Evolutionary conservation across 2,329 filamentous ascomycete species (phyloP).

Genomic region (Monosporascus sp.): DNA sequence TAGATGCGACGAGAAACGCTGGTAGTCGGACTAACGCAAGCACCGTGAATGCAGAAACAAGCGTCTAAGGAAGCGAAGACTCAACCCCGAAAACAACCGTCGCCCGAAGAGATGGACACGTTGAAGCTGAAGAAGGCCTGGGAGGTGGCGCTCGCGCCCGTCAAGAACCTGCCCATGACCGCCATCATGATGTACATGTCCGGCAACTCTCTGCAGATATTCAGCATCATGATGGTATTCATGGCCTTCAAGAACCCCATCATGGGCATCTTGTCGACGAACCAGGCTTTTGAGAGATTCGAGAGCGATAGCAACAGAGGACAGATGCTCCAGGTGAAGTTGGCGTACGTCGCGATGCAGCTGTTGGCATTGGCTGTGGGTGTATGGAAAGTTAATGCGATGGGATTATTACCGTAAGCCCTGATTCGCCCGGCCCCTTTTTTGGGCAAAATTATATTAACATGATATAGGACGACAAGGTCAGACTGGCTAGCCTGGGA

Average conservation of each 20-base stretch:
- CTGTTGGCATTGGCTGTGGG: slow-evolving; percentile 76
- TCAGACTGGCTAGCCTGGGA: slow-evolving; percentile 99
- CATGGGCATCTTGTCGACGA: slow-evolving; percentile 74
- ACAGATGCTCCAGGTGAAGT: slow-evolving; percentile 76
- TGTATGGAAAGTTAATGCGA: slow-evolving; percentile 93
- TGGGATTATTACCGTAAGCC: slow-evolving; percentile 81
- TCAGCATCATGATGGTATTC: slow-evolving; percentile 99
- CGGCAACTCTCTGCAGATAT: slow-evolving; percentile 95
- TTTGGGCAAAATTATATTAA: slow-evolving; percentile 20
- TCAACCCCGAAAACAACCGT: slow-evolving; percentile 59
- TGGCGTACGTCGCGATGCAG: slow-evolving; percentile 84
- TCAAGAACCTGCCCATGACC: slow-evolving; percentile 96
- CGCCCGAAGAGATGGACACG: slow-evolving; percentile 83
- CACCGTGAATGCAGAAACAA: slow-evolving; percentile 36
- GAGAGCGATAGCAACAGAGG: slow-evolving; percentile 72
- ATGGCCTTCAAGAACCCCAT: slow-evolving; percentile 98
- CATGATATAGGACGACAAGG: slow-evolving; percentile 68
- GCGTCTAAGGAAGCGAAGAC: slow-evolving; percentile 43
- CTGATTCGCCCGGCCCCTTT: no score
- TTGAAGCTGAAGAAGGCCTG: slow-evolving; percentile 98
- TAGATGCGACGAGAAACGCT: not conserved
- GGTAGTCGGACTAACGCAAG: slow-evolving; percentile 3
- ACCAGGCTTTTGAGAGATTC: slow-evolving; percentile 84
- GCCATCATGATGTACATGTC: slow-evolving; percentile 99
- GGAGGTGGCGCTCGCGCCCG: slow-evolving; percentile 90